These are phyloP conservation scores for Casuarina cunninghamiana DNA, from an alignment of 306 rosid species.

Conservation along the genomic window DNA sequence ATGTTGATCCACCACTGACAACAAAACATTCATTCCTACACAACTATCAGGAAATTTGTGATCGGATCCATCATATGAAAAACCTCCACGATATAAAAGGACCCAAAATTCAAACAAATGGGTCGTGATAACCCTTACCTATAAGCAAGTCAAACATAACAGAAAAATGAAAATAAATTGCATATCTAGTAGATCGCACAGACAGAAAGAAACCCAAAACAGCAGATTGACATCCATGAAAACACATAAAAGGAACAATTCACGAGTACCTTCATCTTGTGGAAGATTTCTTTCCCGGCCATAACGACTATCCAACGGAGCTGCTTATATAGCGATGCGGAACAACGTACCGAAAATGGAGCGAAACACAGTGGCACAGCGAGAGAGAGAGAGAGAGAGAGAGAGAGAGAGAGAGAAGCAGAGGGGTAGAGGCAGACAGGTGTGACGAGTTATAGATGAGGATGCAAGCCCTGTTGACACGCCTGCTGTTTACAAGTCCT, in stretches of 20 bases:
- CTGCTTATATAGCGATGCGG: conserved; percentile 12
- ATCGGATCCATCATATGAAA: background rate
- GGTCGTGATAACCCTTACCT: background rate
- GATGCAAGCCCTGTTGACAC: conserved; percentile 47
- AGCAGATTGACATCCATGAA: background rate
- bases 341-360: background rate
- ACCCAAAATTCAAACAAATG: conserved; percentile 7
- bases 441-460: conserved; percentile 33
- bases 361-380: background rate
- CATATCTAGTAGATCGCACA: conserved; percentile 1
- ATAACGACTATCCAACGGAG: conserved; percentile 26
- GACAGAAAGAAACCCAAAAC: background rate
- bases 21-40: conserved; percentile 2
- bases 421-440: conserved; percentile 14
- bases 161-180: background rate
- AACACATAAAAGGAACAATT: background rate
- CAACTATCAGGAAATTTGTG: background rate
- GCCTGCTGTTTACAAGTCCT: conserved; percentile 21
- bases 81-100: background rate
- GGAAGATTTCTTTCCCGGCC: conserved; percentile 72
- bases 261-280: conserved; percentile 74
- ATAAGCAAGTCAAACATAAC: background rate
- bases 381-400: background rate
- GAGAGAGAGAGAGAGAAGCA: background rate
- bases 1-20: background rate